phyloP scores from a whole-genome alignment of 176 grass and related monocot species.

The Thinopyrum elongatum region DNA sequence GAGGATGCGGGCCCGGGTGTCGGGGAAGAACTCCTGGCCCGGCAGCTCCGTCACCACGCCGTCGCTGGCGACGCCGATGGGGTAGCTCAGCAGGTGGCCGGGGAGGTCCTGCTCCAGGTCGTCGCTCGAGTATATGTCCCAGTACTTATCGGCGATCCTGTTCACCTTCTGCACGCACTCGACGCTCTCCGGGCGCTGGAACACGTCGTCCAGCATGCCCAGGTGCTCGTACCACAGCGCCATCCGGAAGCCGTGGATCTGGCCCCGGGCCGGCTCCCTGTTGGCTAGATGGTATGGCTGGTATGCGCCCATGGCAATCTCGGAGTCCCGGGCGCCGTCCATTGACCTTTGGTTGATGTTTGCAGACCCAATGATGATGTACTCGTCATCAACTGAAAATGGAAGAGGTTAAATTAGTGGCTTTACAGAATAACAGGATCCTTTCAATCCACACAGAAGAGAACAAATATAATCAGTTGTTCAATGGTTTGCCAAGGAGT shows the following conservation, averaged over 20 bases:
- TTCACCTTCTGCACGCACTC: constrained; percentile 76
- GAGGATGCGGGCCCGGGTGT: constrained; percentile 58
- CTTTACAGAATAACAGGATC: neutral
- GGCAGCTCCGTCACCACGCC: constrained; percentile 42
- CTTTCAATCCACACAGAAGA: neutral
- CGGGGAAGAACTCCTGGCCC: constrained; percentile 55
- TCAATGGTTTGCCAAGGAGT: neutral
- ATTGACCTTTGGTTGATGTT: constrained; percentile 98
- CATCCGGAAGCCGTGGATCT: constrained; percentile 82
- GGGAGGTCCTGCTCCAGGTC: constrained; percentile 57
- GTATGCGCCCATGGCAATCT: constrained; percentile 80
- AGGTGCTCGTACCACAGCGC: constrained; percentile 82
- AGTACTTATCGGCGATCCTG: constrained; percentile 53
- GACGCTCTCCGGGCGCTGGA: constrained; percentile 41
- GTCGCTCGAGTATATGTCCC: constrained; percentile 53
- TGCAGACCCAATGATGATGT: constrained; percentile 90
- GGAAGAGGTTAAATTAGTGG: neutral
- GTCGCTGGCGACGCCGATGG: constrained; percentile 31
- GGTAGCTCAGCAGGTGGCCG: constrained; percentile 65
- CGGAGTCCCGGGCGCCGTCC: constrained; percentile 75
- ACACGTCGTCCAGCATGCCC: constrained; percentile 53
- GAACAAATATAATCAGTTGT: neutral
- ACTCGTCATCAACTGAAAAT: constrained; percentile 90
- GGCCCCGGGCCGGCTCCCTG: constrained; percentile 59
- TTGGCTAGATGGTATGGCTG: constrained; percentile 61